These are phyloP conservation scores for Aspergillus incahuasiensis DNA, from an alignment of 495 filamentous ascomycete genomes.

Conservation along the genomic window DNA sequence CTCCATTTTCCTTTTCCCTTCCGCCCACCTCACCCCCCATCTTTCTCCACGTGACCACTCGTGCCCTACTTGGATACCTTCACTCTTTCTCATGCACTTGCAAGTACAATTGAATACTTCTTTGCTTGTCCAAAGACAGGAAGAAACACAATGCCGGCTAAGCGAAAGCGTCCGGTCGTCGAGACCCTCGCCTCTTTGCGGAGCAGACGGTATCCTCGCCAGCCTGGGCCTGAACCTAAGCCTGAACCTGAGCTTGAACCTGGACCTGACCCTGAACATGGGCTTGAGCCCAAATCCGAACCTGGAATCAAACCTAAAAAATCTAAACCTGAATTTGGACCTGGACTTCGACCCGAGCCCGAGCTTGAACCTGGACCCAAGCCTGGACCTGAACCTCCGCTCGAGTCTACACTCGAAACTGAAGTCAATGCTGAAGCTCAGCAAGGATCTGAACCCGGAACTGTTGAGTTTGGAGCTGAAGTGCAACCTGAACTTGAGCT, in stretches of 20 bases:
- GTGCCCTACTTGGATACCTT: conserved; percentile 8
- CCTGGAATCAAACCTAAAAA: too few relatives aligned
- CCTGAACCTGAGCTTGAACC: neutral
- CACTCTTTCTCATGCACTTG: neutral
- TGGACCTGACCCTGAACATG: neutral
- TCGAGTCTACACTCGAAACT: too few relatives aligned
- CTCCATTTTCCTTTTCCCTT: neutral
- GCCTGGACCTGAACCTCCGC: neutral
- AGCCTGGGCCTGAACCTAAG: neutral
- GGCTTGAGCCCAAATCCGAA: neutral
- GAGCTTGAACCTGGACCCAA: neutral
- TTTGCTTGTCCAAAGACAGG: neutral
- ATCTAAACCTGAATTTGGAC: neutral
- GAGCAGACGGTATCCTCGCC: neutral
- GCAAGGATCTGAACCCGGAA: too few relatives aligned
- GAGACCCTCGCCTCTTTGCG: conserved; percentile 3
- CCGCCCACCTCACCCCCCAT: neutral
- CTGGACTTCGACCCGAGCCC: neutral
- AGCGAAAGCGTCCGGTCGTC: neutral
- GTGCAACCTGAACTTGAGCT: too few relatives aligned
- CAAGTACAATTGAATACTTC: neutral
- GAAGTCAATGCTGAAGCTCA: too few relatives aligned
- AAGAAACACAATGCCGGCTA: neutral
- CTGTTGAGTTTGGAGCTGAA: too few relatives aligned
- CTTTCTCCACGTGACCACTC: conserved; percentile 13